phyloP scores from a whole-genome alignment of 345 rosid species.

The Moricandia moricandioides region DNA sequence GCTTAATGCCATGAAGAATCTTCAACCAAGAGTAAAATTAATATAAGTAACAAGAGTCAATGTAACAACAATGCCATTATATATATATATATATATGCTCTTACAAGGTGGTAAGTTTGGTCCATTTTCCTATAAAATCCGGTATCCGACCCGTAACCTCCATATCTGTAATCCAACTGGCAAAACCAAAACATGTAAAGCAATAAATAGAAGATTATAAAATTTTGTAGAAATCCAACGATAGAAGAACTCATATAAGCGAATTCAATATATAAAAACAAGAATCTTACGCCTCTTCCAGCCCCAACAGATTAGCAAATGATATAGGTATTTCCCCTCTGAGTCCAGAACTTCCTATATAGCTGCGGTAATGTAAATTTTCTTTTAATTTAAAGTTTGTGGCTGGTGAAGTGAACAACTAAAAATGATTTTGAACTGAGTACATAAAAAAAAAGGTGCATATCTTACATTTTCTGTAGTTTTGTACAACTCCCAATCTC shows the following conservation, averaged over 20 bases:
- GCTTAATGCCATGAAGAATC: not conserved
- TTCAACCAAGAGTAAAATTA: not conserved
- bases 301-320: constrained; percentile 39
- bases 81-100: not conserved
- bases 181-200: not conserved
- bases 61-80: no score
- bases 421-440: no score
- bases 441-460: no score
- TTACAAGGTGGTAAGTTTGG: constrained; percentile 47
- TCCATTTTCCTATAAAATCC: constrained; percentile 53
- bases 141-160: constrained; percentile 54
- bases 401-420: no score
- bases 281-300: constrained; percentile 32
- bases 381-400: no score
- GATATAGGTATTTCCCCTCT: constrained; percentile 55
- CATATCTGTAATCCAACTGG: constrained; percentile 45
- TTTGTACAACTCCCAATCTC: constrained; percentile 58
- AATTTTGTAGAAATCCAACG: not conserved
- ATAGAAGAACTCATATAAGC: not conserved
- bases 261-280: not conserved
- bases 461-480: constrained; percentile 53
- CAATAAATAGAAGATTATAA: not conserved
- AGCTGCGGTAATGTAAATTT: no score
- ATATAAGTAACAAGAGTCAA: no score
- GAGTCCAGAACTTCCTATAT: constrained; percentile 46